Base-by-base conservation (phyloP, 495 filamentous ascomycete species). In the Penicillium samsonianum region DNA sequence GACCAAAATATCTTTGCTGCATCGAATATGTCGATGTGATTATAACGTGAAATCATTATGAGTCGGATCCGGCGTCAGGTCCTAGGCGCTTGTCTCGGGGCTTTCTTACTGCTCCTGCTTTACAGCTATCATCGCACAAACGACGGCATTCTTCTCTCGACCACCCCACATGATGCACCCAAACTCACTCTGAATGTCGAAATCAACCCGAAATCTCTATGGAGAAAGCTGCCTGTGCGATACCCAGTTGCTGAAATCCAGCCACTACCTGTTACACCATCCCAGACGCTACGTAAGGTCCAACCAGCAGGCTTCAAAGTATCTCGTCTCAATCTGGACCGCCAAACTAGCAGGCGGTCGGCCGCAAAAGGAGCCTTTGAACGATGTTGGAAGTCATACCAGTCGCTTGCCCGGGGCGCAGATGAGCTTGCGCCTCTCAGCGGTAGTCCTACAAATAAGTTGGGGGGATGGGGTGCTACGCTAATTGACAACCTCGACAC, bases 401-500 rank as follows among this genome's bases (percentile, higher is more conserved):
- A 78, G 50, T 62, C 76, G 16, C 67, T 84, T 62, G 89, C 89
- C 1, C 91, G 88, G 88, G 62, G 76, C 54, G 78, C 81, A 40
- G 90, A 92, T 61, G 88, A 90, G 53, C 71, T 91, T 10, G 71
- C 68, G 44, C 90, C 90, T 2, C 54, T 90, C 1, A 79, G 79
- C 0, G 82, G 77, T 5, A 62, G 63, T n/a, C 78, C 62, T 67
- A 23, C 71, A 72, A 76, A 94, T 65, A 84, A 82, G 1, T 92
- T 94, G 61, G 89, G 86, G 59, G 88, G 87, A 19, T 95, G 91
- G 91, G 88, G 86, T 26, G 87, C 89, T 3, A 93, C 89, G 4
- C 67, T 96, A 47, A 86, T 95, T 10, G 91, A 95, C 70, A 75
- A 87, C 23, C 76, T 96, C n/a, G 91, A 96, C 65, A 93, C 90